phyloP scores from a whole-genome alignment of 164 flowering plant species.

The Vitis riparia region DNA sequence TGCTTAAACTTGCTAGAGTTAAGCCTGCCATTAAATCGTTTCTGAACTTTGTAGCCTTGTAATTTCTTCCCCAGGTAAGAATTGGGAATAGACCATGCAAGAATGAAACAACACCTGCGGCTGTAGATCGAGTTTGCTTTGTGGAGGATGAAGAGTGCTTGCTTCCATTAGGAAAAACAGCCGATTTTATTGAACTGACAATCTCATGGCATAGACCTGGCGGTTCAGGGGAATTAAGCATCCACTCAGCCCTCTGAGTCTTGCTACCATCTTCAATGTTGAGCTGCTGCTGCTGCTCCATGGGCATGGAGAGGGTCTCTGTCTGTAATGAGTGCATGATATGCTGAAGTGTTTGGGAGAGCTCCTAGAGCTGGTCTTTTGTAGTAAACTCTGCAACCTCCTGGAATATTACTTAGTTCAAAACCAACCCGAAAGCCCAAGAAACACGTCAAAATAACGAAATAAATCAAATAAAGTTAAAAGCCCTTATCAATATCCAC shows the following conservation, averaged over 20 bases:
- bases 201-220: slow-evolving; percentile 45
- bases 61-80: slow-evolving; percentile 62
- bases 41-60: slow-evolving; percentile 51
- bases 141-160: slow-evolving; percentile 16
- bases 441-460: too few species aligned
- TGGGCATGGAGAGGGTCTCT: slow-evolving; percentile 6
- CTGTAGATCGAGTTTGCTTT: slow-evolving; percentile 9
- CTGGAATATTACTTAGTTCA: too few species aligned
- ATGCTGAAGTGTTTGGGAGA: slow-evolving; percentile 29
- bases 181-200: slow-evolving; percentile 27
- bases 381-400: not conserved
- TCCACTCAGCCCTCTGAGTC: slow-evolving; percentile 31
- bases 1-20: slow-evolving; percentile 80
- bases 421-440: too few species aligned
- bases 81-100: slow-evolving; percentile 61
- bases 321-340: slow-evolving; percentile 24
- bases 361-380: not conserved
- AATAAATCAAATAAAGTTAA: too few species aligned
- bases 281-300: slow-evolving; percentile 16
- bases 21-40: slow-evolving; percentile 72
- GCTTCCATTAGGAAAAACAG: slow-evolving; percentile 28
- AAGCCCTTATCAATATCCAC: too few species aligned
- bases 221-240: slow-evolving; percentile 57
- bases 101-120: slow-evolving; percentile 16
- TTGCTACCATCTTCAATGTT: slow-evolving; percentile 4